Evolutionary conservation across 225 moss, liverwort and hornwort species (phyloP), one percentile per base, ranked within the genome.

Genomic region (Anthoceros angustus): DNA sequence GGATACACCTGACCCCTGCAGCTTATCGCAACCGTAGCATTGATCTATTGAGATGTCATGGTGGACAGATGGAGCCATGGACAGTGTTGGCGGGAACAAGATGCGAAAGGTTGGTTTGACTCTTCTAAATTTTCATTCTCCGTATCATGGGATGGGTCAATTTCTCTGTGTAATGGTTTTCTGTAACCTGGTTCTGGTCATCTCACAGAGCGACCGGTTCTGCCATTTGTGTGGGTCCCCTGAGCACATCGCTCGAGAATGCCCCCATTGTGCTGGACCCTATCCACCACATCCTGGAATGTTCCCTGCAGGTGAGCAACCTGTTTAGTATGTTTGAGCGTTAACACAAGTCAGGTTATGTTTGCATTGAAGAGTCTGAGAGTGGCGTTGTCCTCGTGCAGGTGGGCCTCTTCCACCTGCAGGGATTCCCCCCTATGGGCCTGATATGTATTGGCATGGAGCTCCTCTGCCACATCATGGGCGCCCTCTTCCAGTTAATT

Each of bases 201-300:
- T 18, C 12, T 68, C 21, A 68, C 87, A 90, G 76, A 86, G 77
- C 66, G 94, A 95, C 74, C 81, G 94, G 61, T 84, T 86, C 48
- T 95, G 94, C 76, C 90, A 79, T 65, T 77, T 95, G 55, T 95
- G 94, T 71, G 94, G 94, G 62, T 95, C 94, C 69, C 94, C 90
- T 25, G 94, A 95, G 63, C 94, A 95, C 70, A 69, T 95, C 67
- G 94, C 90, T n/a, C 87, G 94, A 70, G 90, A 95, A 72, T 95
- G 94, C 63, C 69, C 85, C 64, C 87, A 95, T 63, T 87, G 84
- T 71, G 81, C 78, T 71, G 84, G 84, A 63, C 80, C 80, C 40
- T 90, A 86, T 67, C 86, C 79, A 64, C 83, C 84, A 43, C 84
- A 75, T 61, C 90, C 88, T 78, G 88, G 81, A 76, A 87, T 90